Percentiles rank a stretch among this genome's conserved stretches.
These are phyloP conservation scores for Leptographium galeiforme DNA, from an alignment of 2,329 filamentous ascomycete species.

Conservation along the genomic window DNA sequence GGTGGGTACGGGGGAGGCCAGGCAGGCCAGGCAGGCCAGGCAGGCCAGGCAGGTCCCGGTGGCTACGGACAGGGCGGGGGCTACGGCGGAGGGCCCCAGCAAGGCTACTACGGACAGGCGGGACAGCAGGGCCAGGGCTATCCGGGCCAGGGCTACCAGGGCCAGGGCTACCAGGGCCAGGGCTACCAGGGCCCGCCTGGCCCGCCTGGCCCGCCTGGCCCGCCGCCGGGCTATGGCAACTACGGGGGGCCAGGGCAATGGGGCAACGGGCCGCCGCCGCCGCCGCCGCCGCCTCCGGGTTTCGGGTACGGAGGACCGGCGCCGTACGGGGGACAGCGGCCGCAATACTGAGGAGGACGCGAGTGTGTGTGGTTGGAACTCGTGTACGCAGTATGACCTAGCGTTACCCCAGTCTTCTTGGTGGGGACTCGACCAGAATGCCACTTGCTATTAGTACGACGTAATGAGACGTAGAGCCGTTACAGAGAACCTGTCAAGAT, in stretches of 20 bases:
- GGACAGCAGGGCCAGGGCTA: not conserved
- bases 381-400: not conserved
- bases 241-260: not conserved
- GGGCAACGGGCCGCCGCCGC: not conserved
- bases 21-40: conserved; percentile 4
- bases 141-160: no score
- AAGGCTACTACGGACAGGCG: conserved; percentile 1
- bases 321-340: not conserved
- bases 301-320: not conserved
- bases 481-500: no score
- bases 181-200: not conserved
- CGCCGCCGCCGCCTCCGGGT: not conserved
- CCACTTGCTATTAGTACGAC: no score
- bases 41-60: not conserved
- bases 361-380: not conserved
- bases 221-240: conserved; percentile 1
- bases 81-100: not conserved
- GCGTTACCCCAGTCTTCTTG: no score
- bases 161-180: no score
- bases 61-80: not conserved
- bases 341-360: not conserved
- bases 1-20: not conserved
- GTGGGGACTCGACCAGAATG: no score
- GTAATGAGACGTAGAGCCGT: no score
- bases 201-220: not conserved